Evolutionary conservation across 1,139 yeast genomes (phyloP).

Genomic region (Geotrichum cucujoidarum): DNA sequence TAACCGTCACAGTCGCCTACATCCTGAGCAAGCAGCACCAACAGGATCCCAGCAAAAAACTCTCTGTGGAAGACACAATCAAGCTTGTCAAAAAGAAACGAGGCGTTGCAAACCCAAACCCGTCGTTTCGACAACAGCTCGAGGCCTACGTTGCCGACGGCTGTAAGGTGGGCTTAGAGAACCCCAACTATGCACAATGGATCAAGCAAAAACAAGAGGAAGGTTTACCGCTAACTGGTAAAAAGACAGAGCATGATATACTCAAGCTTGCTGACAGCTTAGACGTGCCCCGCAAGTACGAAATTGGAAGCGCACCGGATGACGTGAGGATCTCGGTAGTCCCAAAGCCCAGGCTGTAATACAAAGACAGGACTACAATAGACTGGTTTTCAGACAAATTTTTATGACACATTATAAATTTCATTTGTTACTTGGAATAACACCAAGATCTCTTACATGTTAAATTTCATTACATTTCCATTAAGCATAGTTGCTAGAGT

Average conservation of each 20-base stretch:
- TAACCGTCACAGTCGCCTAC: slow-evolving; percentile 66
- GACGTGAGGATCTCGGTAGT: too few relatives aligned
- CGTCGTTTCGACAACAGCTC: slow-evolving; percentile 69
- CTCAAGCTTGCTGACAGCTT: background rate
- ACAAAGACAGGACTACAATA: too few relatives aligned
- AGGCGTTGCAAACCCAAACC: slow-evolving; percentile 64
- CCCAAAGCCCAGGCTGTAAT: too few relatives aligned
- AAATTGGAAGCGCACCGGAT: background rate
- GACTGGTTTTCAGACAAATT: too few relatives aligned
- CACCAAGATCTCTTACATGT: too few relatives aligned
- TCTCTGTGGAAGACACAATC: slow-evolving; percentile 61
- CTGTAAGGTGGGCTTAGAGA: slow-evolving; percentile 37
- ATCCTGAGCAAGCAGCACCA: slow-evolving; percentile 45
- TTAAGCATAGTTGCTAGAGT: slow-evolving; percentile 20
- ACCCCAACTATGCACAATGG: slow-evolving; percentile 52
- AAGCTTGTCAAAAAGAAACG: slow-evolving; percentile 66
- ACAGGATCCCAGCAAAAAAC: slow-evolving; percentile 35
- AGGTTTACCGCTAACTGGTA: slow-evolving; percentile 31
- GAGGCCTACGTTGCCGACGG: slow-evolving; percentile 52
- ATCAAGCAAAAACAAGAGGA: slow-evolving; percentile 39
- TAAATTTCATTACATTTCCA: too few relatives aligned
- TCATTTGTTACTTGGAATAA: too few relatives aligned
- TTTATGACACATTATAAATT: too few relatives aligned
- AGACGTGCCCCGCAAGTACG: background rate
- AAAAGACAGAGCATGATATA: background rate